phyloP scores from a whole-genome alignment of 192 early-diverging fungal genomes.

The Coemansia aciculifera region DNA sequence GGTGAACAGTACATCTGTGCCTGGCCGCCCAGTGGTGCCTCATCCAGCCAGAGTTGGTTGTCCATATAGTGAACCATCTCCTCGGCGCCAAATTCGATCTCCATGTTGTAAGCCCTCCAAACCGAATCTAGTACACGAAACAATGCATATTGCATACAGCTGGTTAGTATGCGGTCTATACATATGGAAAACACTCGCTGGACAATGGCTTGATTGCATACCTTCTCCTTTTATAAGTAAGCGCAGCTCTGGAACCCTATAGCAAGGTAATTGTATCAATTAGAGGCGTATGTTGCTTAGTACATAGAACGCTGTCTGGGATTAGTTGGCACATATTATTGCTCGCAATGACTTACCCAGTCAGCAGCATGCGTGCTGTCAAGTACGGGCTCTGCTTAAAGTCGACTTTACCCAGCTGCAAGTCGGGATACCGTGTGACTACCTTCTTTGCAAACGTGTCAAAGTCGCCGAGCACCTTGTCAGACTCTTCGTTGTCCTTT shows the following conservation, averaged over 20 bases:
- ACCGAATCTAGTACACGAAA: not conserved
- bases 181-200: no score
- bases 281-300: not conserved
- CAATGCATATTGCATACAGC: not conserved
- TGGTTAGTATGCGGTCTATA: not conserved
- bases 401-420: slow-evolving; percentile 40
- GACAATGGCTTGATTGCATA: not conserved
- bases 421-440: slow-evolving; percentile 18
- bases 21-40: slow-evolving; percentile 7
- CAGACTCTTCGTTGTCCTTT: slow-evolving; percentile 21
- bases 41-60: slow-evolving; percentile 22
- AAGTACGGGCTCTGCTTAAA: slow-evolving; percentile 36
- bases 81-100: not conserved
- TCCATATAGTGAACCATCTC: slow-evolving; percentile 30
- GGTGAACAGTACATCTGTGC: slow-evolving; percentile 35
- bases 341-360: slow-evolving; percentile 16
- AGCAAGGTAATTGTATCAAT: not conserved
- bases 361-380: slow-evolving; percentile 45
- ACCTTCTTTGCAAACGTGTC: slow-evolving; percentile 23
- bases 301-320: not conserved
- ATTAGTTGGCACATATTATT: not conserved
- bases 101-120: slow-evolving; percentile 36
- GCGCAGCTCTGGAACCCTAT: slow-evolving; percentile 45
- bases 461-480: slow-evolving; percentile 14
- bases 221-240: slow-evolving; percentile 21